Evolutionary conservation across 139 green algal species (phyloP), one percentile per base, ranked within the genome.

Genomic region (Yamagishiella unicocca): DNA sequence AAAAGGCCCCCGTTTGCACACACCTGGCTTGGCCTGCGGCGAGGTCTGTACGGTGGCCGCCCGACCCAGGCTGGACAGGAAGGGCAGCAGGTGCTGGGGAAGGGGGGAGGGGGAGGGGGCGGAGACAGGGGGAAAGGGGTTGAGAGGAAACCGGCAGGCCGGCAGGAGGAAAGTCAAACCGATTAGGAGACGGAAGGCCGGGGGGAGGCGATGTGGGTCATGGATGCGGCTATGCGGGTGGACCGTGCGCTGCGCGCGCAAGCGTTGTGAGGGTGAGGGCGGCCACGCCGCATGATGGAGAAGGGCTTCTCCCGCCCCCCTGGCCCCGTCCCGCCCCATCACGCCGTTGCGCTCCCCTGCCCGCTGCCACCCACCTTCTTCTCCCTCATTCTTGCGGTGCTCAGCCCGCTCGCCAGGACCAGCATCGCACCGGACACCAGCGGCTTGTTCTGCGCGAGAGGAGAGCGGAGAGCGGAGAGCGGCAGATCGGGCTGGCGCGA

Each of bases 361-460:
- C 62, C 62, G 29, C 62, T n/a, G 29, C 31, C 38, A 1, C 84
- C 9, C 70, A 90, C 90, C 90, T 90, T 86, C 35, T 93, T 88
- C 68, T 88, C 53, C 35, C 89, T 17, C n/a, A 90, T 93, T 40
- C 92, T 42, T 0, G 90, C 61, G 4, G 38, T 35, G 25, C 71
- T 90, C 14, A 97, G 71, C 8, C 95, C 95, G 29, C 91, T 84
- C 4, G 93, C 90, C 9, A 91, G 82, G 76, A 97, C 72, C 83
- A 97, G 70, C 62, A 95, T 82, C 55, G 95, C 90, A 8, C 90
- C 84, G 45, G 77, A 46, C 33, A 97, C 78, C 64, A 97, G 90
- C 0, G 91, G 89, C 76, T 94, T 95, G 89, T 96, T 94, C 90
- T 95, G 92, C 72, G 85, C 3, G 80, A n/a, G n/a, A n/a, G n/a